phyloP scores from a whole-genome alignment of 2,329 filamentous ascomycete species.

The Penicillium sp. region DNA sequence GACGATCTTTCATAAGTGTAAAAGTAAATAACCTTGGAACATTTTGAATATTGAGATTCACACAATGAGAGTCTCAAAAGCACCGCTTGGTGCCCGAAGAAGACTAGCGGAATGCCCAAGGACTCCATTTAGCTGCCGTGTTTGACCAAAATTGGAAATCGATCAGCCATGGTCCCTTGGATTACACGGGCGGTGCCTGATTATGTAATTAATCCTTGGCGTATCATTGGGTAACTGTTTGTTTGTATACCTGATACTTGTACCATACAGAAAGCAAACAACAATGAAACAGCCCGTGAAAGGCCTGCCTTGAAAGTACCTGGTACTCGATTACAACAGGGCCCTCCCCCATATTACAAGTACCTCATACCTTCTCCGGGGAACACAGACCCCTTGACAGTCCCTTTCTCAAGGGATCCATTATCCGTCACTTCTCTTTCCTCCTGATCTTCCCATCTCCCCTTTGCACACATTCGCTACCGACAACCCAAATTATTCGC shows the following conservation, averaged over 20 bases:
- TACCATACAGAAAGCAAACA: constrained; percentile 12
- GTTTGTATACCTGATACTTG: background rate
- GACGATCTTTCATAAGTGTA: background rate
- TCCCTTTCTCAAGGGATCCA: constrained; percentile 13
- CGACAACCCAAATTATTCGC: constrained; percentile 3
- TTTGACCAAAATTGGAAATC: constrained; percentile 12
- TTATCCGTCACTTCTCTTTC: constrained; percentile 11
- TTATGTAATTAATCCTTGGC: constrained; percentile 6
- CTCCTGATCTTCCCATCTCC: constrained; percentile 12
- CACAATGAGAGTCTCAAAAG: constrained; percentile 4
- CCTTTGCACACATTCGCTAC: constrained; percentile 16
- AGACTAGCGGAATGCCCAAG: constrained; percentile 1
- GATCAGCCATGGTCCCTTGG: constrained; percentile 16
- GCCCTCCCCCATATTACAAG: background rate
- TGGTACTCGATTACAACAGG: background rate
- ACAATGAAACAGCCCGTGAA: background rate
- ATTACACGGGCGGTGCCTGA: constrained; percentile 16
- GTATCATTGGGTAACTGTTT: constrained; percentile 6
- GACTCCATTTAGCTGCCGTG: constrained; percentile 12
- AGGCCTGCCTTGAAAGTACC: background rate
- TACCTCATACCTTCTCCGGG: constrained; percentile 13
- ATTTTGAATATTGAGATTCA: background rate
- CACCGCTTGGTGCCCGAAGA: background rate
- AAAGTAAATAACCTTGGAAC: no score
- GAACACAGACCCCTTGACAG: constrained; percentile 18